These are phyloP conservation scores for Talaromyces sp. DNA, from an alignment of 2,329 filamentous ascomycete genomes.

Conservation along the genomic window DNA sequence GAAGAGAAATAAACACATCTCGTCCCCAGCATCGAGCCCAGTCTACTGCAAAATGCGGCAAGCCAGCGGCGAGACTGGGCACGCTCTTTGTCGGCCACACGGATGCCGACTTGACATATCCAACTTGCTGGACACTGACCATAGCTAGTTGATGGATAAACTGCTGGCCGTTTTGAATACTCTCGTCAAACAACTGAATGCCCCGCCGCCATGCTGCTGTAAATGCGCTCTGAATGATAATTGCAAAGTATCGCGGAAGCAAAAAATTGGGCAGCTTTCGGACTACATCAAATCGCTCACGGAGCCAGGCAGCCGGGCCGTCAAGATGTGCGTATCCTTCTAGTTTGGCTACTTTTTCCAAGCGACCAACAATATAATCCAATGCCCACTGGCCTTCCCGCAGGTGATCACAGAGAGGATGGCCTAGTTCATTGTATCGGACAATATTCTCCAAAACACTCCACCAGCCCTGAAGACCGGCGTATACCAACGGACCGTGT, in stretches of 20 bases:
- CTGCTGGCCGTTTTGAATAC: constrained; percentile 73
- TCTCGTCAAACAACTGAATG: constrained; percentile 70
- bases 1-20: constrained; percentile 92
- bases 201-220: constrained; percentile 72
- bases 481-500: constrained; percentile 81
- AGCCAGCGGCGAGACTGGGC: constrained; percentile 80
- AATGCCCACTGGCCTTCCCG: constrained; percentile 87
- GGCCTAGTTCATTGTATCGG: constrained; percentile 81
- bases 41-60: constrained; percentile 88
- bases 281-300: constrained; percentile 78
- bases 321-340: constrained; percentile 57
- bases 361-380: constrained; percentile 74
- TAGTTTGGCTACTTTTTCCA: constrained; percentile 65
- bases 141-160: constrained; percentile 85
- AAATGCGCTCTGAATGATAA: constrained; percentile 83
- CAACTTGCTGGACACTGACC: constrained; percentile 87
- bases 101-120: constrained; percentile 82
- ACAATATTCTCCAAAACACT: constrained; percentile 81
- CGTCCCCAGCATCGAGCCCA: constrained; percentile 98
- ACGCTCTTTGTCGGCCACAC: constrained; percentile 80
- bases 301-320: constrained; percentile 70
- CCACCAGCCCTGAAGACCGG: constrained; percentile 98
- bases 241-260: constrained; percentile 84
- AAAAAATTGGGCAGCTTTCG: constrained; percentile 81
- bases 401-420: constrained; percentile 88